phyloP scores from a whole-genome alignment of 2,329 filamentous ascomycete species.

The Colletotrichum tabaci region DNA sequence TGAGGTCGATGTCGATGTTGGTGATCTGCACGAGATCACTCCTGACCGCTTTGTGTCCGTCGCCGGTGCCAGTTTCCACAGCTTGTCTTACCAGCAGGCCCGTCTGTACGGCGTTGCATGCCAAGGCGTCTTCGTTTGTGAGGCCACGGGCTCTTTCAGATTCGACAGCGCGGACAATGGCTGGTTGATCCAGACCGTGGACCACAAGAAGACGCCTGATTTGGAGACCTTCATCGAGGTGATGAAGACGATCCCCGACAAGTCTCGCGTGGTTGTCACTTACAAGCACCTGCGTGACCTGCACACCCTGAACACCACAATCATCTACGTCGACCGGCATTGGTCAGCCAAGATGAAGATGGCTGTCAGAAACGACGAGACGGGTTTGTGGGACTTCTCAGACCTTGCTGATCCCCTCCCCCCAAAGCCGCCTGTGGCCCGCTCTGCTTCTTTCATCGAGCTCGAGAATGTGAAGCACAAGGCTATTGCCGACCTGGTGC shows the following conservation, averaged over 20 bases:
- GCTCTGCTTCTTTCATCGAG: conserved; percentile 91
- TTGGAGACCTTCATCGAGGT: conserved; percentile 92
- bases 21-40: conserved; percentile 93
- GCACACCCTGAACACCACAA: conserved; percentile 93
- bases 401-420: conserved; percentile 87
- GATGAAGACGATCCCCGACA: conserved; percentile 87
- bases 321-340: conserved; percentile 93
- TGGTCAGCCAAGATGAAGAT: conserved; percentile 97
- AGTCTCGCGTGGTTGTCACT: conserved; percentile 88
- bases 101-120: conserved; percentile 93
- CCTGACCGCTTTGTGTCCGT: conserved; percentile 96
- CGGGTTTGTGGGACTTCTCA: conserved; percentile 94
- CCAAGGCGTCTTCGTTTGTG: conserved; percentile 94
- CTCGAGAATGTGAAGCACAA: conserved; percentile 90
- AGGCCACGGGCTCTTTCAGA: conserved; percentile 94
- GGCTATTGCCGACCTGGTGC: conserved; percentile 92
- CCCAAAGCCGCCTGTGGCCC: conserved; percentile 77
- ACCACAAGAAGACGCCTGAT: conserved; percentile 92
- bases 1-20: conserved; percentile 86
- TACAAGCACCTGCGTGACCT: conserved; percentile 97
- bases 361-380: conserved; percentile 89
- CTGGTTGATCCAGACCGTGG: conserved; percentile 93
- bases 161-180: conserved; percentile 93
- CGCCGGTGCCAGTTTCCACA: conserved; percentile 93
- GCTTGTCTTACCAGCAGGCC: conserved; percentile 98